Base-by-base conservation (phyloP, 2,329 filamentous ascomycete genomes). In the Botryosphaeria dothidea region DNA sequence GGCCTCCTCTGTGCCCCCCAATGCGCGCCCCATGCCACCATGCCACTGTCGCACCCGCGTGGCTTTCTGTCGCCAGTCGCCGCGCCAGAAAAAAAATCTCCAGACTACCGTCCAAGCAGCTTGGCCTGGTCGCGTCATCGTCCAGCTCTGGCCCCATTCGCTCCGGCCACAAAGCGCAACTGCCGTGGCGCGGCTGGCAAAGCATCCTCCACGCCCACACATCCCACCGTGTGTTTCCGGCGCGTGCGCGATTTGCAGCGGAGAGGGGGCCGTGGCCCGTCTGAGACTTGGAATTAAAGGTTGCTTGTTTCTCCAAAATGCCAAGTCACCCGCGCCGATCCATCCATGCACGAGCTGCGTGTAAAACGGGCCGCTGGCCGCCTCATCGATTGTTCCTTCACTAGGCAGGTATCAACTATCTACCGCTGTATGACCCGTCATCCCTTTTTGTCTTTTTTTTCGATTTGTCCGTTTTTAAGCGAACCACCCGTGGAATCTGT, bases 221-320 rank as follows among this genome's bases (percentile, higher is more conserved):
- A 34, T 34, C 31, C 31, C 31, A 34, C 31, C 31, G n/a, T n/a
- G n/a, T n/a, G n/a, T 8, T 21, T n/a, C 52, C 29, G 19, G 31
- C 15, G 36, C 9, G 56, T 36, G 56, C 56, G 27, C 56, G 56
- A 60, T 60, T 60, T 60, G 41, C 56, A 46, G 56, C 56, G 56
- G 56, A 46, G 56, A 46, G 56, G 29, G 46, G 56, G 25, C 54
- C 41, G 56, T 60, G 41, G 38, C 27, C 25, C 36, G 54, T 27
- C 15, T 57, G 54, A 27, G 36, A 41, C 13, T 9, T 46, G 56
- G 56, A 60, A 60, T 60, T 60, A 60, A 60, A 60, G 56, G 56
- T 60, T 60, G 38, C 56, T 46, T 60, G 56, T 60, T 60, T 60
- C 56, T 60, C 56, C 56, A 60, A 58, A 43, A 58, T 29, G 54